Conservation (phyloP, 139 green algal species). For the Mesotaenium endlicherianum region DNA sequence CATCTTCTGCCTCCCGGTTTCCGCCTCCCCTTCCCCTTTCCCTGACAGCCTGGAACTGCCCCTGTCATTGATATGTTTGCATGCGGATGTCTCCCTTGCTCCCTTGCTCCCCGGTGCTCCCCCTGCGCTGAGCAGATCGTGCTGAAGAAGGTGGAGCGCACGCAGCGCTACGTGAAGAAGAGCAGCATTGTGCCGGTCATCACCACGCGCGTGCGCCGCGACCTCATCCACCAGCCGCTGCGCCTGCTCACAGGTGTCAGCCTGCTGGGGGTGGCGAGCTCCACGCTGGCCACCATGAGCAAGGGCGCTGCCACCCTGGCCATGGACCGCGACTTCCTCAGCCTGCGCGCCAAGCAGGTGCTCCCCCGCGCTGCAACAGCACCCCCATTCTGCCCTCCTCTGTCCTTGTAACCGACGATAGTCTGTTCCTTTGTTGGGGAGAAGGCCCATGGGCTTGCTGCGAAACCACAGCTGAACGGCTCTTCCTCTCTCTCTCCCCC, state of each 20-base stretch:
- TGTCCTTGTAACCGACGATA: too few species aligned
- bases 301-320: constrained; percentile 12
- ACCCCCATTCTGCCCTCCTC: too few species aligned
- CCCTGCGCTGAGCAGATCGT: not conserved
- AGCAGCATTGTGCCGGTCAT: not conserved
- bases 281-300: not conserved
- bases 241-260: constrained; percentile 1
- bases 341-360: not conserved
- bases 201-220: not conserved
- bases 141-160: not conserved
- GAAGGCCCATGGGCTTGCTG: too few species aligned
- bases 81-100: not conserved
- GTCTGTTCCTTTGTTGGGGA: too few species aligned
- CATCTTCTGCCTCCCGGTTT: not conserved
- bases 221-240: constrained; percentile 16
- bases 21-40: not conserved
- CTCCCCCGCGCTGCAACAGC: not conserved
- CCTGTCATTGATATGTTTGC: not conserved
- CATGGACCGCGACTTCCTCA: constrained; percentile 35
- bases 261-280: not conserved
- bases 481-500: too few species aligned
- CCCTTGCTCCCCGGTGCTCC: not conserved
- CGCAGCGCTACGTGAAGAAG: not conserved
- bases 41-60: not conserved
- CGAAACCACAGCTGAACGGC: too few species aligned